phyloP scores from a whole-genome alignment of 1,284 basidiomycete genomes.

The Rhodotorula sp. region DNA sequence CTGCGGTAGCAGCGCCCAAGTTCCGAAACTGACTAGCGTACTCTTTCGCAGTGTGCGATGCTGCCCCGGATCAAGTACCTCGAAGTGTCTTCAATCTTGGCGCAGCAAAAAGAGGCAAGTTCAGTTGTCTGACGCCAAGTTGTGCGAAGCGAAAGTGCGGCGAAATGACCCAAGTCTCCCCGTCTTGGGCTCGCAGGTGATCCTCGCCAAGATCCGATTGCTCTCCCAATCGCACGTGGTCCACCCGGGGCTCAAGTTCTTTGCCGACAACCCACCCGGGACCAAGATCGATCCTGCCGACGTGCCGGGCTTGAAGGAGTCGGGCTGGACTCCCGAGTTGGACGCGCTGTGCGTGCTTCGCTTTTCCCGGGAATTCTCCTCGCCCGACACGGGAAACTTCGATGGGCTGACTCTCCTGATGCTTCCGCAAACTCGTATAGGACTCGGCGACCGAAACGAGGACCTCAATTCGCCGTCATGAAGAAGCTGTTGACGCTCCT shows the following conservation, averaged over 20 bases:
- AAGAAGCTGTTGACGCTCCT: conserved; percentile 80
- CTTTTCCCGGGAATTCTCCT: neutral
- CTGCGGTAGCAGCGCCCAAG: neutral
- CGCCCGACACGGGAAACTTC: too few species aligned
- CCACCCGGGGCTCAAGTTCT: conserved; percentile 76
- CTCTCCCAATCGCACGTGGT: conserved; percentile 84
- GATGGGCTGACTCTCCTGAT: neutral
- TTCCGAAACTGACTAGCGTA: neutral
- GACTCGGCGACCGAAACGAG: conserved; percentile 57
- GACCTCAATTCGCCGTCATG: conserved; percentile 64
- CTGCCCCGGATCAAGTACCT: conserved; percentile 86
- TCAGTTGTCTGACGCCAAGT: neutral
- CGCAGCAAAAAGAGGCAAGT: conserved; percentile 72
- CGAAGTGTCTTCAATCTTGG: conserved; percentile 72
- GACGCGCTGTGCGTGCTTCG: conserved; percentile 61
- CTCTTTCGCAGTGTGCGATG: conserved; percentile 68
- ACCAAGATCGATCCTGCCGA: conserved; percentile 40
- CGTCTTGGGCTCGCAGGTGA: conserved; percentile 55
- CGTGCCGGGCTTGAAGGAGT: conserved; percentile 80
- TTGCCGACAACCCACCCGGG: conserved; percentile 51
- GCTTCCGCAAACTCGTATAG: conserved; percentile 38
- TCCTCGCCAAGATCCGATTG: conserved; percentile 82
- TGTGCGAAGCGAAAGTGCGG: neutral
- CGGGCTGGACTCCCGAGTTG: conserved; percentile 89
- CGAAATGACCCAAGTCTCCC: too few species aligned